These are phyloP conservation scores for Suillus plorans DNA, from an alignment of 768 basidiomycete genomes.

Conservation along the genomic window DNA sequence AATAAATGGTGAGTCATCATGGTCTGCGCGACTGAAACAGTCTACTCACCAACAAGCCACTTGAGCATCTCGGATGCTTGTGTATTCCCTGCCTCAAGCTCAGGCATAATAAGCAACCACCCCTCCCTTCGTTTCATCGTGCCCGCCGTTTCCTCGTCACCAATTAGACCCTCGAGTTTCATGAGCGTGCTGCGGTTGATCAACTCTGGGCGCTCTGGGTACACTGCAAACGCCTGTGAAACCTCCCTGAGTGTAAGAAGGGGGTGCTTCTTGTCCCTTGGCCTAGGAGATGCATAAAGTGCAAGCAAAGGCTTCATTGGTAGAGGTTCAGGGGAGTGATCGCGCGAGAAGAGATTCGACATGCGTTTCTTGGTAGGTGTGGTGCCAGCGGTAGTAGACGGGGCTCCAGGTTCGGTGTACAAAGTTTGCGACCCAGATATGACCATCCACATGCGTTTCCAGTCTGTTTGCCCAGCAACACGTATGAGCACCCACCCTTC, in stretches of 20 bases:
- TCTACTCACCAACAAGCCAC: constrained; percentile 78
- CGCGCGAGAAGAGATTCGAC: constrained; percentile 64
- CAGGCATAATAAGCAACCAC: constrained; percentile 91
- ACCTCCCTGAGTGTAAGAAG: constrained; percentile 68
- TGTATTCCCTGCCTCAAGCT: constrained; percentile 59
- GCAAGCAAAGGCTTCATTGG: constrained; percentile 45
- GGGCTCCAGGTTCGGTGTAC: constrained; percentile 26
- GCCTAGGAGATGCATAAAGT: constrained; percentile 63
- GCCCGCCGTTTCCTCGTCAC: constrained; percentile 71
- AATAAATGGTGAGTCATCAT: constrained; percentile 14
- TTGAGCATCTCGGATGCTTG: constrained; percentile 84
- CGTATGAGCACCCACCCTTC: constrained; percentile 93
- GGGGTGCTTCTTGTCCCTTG: constrained; percentile 72
- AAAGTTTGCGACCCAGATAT: constrained; percentile 46
- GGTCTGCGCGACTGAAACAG: neutral
- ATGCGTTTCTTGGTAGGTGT: constrained; percentile 46
- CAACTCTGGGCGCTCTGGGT: constrained; percentile 91
- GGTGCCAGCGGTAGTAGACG: constrained; percentile 10
- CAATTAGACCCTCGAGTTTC: constrained; percentile 86
- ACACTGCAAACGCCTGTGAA: constrained; percentile 90
- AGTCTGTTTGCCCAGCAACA: constrained; percentile 95
- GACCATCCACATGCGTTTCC: constrained; percentile 90
- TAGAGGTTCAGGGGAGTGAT: constrained; percentile 34
- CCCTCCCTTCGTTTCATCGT: constrained; percentile 72
- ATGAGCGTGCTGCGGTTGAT: constrained; percentile 88